Base-by-base conservation (phyloP, 108 stramenopile genomes). In the Cyclotella atomus region DNA sequence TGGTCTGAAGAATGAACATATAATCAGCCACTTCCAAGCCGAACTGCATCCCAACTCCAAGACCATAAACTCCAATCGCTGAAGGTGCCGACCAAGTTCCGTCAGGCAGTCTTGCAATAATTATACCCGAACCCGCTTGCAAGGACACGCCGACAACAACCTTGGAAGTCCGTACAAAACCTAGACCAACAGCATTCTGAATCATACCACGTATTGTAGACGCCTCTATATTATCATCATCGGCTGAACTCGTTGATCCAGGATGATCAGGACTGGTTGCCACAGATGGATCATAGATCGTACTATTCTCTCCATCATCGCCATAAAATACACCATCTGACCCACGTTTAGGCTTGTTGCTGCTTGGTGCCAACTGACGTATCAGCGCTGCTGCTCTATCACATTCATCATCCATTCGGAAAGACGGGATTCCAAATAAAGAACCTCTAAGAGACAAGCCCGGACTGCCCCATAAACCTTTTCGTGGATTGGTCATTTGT, bases 31-130 rank as follows among this genome's bases (percentile, higher is more conserved):
- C 85, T 71, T 97, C 94, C 46, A 93, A 36, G 38, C 96, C 96
- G 55, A 97, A 82, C 73, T 94, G 93, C 19, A 95, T 44, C 28
- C 96, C 96, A 27, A 94, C 61, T 27, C 94, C 92, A 15, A 93
- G 44, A 30, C 96, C 96, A 28, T 71, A 83, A 10, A 88, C 88
- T 30, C 89, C 93, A 49, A 97, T 89, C 6, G 93, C 91, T 7
- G 92, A 93, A 0, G 96, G 96, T 9, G 93, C 90, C 10, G 86
- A 88, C 96, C 96, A 97, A 3, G 88, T 88, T 8, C 96, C 94
- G 71, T 93, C 92, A 20, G 86, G 77, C 14, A 95, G 75, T 7
- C 91, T 68, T 10, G 93, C 77, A 54, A 97, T 73, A 21, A 97
- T 86, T 55, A 95, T 83, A 25, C 96, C 96, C 9, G 89, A 88